Evolutionary conservation across 2,329 filamentous ascomycete genomes (phyloP), one percentile per base, ranked within the genome.

Genomic region (Fonsecaea pedrosoi): DNA sequence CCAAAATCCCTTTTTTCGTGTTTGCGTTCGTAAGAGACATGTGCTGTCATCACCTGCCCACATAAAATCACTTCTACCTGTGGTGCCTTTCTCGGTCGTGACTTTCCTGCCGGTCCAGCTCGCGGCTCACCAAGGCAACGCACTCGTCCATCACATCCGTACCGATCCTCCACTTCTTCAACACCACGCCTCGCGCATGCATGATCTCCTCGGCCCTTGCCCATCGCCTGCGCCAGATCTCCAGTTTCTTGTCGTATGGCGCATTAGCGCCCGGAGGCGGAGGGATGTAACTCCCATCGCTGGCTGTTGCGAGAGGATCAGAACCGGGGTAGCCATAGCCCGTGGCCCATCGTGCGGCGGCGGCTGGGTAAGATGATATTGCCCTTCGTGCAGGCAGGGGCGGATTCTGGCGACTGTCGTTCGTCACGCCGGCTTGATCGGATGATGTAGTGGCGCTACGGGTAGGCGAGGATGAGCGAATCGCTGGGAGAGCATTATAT

Each of bases 141-240:
- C 80, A 81, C 32, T 82, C 76, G 62, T 82, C 78, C 69, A 81
- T 76, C 7, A 77, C 79, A 74, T 84, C 82, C 30, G 72, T 74
- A 0, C 82, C 82, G 7, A 79, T 77, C 56, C 81, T 77, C 82
- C 82, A 84, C 65, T 76, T 80, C 45, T 77, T 75, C 21, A 84
- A 70, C 9, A 81, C 74, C 21, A 84, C 80, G 0, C 79, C 80
- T 18, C 79, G 74, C 5, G 77, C 71, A 2, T 77, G 74, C 40
- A 84, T 75, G 15, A 82, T 77, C 3, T 80, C 77, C 34, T 78
- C 78, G 0, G 82, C 80, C 3, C 80, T 75, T 50, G 77, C 78
- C 82, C 82, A 84, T 37, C 82, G 77, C 32, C 82, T 78, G 50
- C 76, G 75, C 82, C 82, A 84, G 8, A 83, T 72, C 63, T 84